Evolutionary conservation across 345 rosid genomes (phyloP), one percentile per base, ranked within the genome.

Genomic region (Gossypium ekmanianum): DNA sequence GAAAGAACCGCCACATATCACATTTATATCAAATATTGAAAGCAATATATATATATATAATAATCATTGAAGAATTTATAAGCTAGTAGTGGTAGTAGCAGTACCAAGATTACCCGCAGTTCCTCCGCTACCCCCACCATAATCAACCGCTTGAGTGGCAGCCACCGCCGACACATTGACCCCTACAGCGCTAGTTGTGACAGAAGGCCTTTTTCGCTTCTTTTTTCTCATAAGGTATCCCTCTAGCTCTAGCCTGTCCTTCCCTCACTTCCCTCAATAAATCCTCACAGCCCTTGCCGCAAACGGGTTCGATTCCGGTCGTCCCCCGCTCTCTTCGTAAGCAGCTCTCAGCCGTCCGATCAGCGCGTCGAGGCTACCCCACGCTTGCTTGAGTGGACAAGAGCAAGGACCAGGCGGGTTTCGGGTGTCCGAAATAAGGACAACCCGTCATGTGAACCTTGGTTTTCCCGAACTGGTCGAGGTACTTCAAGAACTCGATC

Each of bases 281-380:
- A 57, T 57, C 62, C 62, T 57, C 27, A 57, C 62, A 10, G 62
- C 62, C 13, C 26, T 57, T 57, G 62, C 29, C 29, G 27, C 62
- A 22, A 57, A 57, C 9, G 62, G 62, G 62, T 57, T 57, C 4
- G 62, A 57, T 57, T 57, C 62, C 24, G 62, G 62, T 20, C 22
- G 29, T 22, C 62, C 62, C 4, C 62, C 62, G 62, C 24, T 57
- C 62, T 57, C 29, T 22, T 57, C 62, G 24, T 20, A 57, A 57
- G 62, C 29, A 57, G 62, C 62, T 57, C 62, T 57, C 62, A 57
- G 62, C 62, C 62, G 62, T 22, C 62, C 62, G 34, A 57, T 57
- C 62, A 57, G 62, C 29, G 62, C 62, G 62, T 57, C 62, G 62
- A 57, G 62, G 62, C 62, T 57, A 57, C 62, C 62, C 62, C 62